Percentiles rank a stretch among this genome's conserved stretches.
phyloP scores from a whole-genome alignment of 1,284 basidiomycete species.

The Agaricales sp. region DNA sequence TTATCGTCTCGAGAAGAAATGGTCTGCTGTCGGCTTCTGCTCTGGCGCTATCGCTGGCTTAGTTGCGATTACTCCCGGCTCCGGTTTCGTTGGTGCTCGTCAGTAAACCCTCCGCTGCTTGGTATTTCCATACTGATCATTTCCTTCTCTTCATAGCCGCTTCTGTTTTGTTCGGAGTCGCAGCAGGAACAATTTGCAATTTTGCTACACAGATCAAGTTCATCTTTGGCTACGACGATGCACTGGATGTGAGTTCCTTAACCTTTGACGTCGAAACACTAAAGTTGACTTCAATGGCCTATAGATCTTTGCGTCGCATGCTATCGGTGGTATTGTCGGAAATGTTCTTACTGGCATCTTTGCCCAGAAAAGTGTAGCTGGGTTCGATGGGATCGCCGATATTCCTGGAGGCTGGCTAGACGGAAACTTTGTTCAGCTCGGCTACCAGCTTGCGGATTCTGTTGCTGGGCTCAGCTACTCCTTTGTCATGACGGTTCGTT shows the following conservation, averaged over 20 bases:
- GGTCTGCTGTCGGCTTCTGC: conserved; percentile 93
- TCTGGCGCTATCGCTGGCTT: conserved; percentile 89
- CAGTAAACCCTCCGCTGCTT: conserved; percentile 17
- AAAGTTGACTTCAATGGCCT: conserved; percentile 1
- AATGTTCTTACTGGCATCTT: conserved; percentile 84
- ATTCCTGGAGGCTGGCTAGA: conserved; percentile 91
- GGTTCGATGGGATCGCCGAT: conserved; percentile 66
- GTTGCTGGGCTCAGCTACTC: conserved; percentile 68
- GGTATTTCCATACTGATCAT: not conserved
- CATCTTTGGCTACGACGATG: conserved; percentile 63
- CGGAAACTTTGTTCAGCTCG: conserved; percentile 76
- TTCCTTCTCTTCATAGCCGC: conserved; percentile 36
- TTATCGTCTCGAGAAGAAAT: conserved; percentile 88
- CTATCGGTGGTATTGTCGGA: conserved; percentile 81
- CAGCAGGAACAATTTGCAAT: conserved; percentile 82
- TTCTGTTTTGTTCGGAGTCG: conserved; percentile 76
- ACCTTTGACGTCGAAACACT: conserved; percentile 1
- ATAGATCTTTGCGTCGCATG: conserved; percentile 85
- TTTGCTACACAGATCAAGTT: conserved; percentile 94
- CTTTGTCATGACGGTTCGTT: conserved; percentile 68
- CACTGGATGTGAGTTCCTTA: conserved; percentile 55
- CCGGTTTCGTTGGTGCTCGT: conserved; percentile 82
- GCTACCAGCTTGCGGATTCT: conserved; percentile 81
- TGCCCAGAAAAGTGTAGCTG: conserved; percentile 78
- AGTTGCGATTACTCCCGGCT: conserved; percentile 87